phyloP scores from a whole-genome alignment of 2,329 filamentous ascomycete genomes.

The Colletotrichum endophyticum region DNA sequence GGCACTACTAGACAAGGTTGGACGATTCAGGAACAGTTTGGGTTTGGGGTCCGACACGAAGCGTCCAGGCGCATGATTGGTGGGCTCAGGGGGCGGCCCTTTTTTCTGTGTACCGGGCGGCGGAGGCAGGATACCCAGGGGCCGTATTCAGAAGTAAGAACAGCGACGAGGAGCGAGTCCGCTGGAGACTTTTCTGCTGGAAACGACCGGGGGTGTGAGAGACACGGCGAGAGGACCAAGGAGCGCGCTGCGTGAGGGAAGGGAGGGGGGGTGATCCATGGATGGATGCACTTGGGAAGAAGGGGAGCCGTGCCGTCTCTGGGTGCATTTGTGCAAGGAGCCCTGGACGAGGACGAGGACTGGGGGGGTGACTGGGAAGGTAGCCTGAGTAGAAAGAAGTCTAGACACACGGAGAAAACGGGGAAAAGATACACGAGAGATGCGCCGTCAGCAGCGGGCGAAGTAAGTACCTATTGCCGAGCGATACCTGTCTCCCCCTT shows the following conservation, averaged over 20 bases:
- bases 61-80: conserved; percentile 4
- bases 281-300: neutral
- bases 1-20: conserved; percentile 20
- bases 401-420: neutral
- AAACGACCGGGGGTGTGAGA: neutral
- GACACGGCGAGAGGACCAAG: neutral
- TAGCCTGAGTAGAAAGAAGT: neutral
- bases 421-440: neutral
- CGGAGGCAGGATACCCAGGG: neutral
- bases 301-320: neutral
- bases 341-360: neutral
- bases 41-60: conserved; percentile 21
- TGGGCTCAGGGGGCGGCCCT: neutral
- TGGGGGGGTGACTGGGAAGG: neutral
- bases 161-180: neutral
- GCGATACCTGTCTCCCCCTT: neutral
- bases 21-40: conserved; percentile 22
- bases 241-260: neutral
- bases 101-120: neutral
- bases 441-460: neutral
- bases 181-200: neutral
- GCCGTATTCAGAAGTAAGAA: neutral
- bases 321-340: neutral
- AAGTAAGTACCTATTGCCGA: neutral
- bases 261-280: neutral